Conservation (phyloP, 1,139 yeast genomes). For the Sugiyamaella pinicola region DNA sequence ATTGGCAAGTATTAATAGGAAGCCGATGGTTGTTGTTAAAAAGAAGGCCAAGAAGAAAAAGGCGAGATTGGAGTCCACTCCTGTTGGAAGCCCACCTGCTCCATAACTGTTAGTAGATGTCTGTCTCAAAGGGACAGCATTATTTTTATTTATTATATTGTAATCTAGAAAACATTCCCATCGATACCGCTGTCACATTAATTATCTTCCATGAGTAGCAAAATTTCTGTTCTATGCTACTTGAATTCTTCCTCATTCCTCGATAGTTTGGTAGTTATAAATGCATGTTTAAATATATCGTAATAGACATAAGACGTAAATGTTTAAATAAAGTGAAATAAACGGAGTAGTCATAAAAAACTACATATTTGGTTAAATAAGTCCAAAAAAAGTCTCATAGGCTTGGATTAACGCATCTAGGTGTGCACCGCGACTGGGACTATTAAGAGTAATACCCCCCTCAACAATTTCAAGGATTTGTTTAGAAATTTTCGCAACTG, state of each 20-base stretch:
- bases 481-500: conserved; percentile 1
- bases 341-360: not conserved
- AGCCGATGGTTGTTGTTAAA: conserved; percentile 54
- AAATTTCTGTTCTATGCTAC: too few relatives aligned
- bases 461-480: conserved; percentile 16
- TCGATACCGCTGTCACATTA: too few relatives aligned
- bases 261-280: too few relatives aligned
- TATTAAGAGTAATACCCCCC: not conserved
- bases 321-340: not conserved
- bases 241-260: too few relatives aligned
- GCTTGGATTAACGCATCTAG: conserved; percentile 2
- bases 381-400: conserved; percentile 12
- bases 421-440: conserved; percentile 9
- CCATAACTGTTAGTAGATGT: too few relatives aligned
- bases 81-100: conserved; percentile 8
- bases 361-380: conserved; percentile 1
- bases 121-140: not conserved
- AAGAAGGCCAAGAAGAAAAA: conserved; percentile 47
- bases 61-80: conserved; percentile 19
- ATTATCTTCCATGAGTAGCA: too few relatives aligned
- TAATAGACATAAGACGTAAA: too few relatives aligned
- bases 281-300: too few relatives aligned
- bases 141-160: conserved; percentile 1
- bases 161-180: not conserved
- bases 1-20: conserved; percentile 55